These are phyloP conservation scores for Thelonectria rubi DNA, from an alignment of 2,329 filamentous ascomycete genomes.

Conservation along the genomic window DNA sequence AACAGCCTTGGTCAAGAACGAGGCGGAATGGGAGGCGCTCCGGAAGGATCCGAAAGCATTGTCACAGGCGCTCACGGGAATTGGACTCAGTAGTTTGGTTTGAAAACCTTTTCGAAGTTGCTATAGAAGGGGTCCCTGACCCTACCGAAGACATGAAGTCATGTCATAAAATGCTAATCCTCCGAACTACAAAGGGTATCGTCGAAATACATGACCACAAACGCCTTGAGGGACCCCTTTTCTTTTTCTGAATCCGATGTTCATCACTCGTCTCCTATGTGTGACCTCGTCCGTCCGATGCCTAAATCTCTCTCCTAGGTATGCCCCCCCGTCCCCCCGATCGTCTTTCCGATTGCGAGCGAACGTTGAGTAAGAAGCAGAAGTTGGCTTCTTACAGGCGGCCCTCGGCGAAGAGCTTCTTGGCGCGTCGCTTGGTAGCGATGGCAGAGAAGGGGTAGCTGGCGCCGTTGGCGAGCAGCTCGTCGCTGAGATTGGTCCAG, in stretches of 20 bases:
- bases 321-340: no score
- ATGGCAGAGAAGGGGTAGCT: not conserved
- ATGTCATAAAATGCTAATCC: not conserved
- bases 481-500: no score
- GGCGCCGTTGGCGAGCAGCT: no score
- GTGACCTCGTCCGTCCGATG: no score
- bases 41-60: slow-evolving; percentile 47
- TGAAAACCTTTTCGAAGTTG: not conserved
- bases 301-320: no score
- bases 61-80: slow-evolving; percentile 36
- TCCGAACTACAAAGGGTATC: slow-evolving; percentile 6
- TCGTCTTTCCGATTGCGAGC: no score
- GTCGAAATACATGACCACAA: slow-evolving; percentile 1
- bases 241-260: no score
- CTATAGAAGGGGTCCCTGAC: not conserved
- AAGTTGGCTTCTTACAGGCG: not conserved
- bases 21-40: slow-evolving; percentile 65
- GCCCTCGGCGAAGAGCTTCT: not conserved
- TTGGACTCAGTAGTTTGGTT: slow-evolving; percentile 41
- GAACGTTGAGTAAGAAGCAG: not conserved
- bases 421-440: not conserved
- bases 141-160: not conserved
- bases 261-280: not conserved
- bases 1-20: slow-evolving; percentile 69
- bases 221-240: not conserved